Percentiles rank a stretch among this genome's conserved stretches.
phyloP scores from a whole-genome alignment of 2,329 filamentous ascomycete genomes.

The Apiospora malaysiana region DNA sequence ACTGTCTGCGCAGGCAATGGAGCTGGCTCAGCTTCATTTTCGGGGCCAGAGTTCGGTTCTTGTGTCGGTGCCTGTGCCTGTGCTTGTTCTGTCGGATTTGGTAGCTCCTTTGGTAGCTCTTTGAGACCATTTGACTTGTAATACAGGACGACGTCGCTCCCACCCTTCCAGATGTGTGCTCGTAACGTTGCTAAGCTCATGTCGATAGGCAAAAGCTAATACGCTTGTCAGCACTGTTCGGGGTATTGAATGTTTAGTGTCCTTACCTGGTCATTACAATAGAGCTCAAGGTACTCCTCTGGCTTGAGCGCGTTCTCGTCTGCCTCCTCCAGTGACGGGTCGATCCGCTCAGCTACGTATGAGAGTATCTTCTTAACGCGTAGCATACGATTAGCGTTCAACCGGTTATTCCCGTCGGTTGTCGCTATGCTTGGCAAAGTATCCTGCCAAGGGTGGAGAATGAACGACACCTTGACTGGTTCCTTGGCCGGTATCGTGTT shows the following conservation, averaged over 20 bases:
- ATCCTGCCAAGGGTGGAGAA: conserved; percentile 82
- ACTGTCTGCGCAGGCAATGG: neutral
- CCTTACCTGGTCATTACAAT: conserved; percentile 89
- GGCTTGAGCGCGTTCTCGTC: conserved; percentile 70
- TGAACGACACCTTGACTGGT: conserved; percentile 94
- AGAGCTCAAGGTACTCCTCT: conserved; percentile 93
- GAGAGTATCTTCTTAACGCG: conserved; percentile 91
- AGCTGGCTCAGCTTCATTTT: neutral
- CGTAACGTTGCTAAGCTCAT: conserved; percentile 96
- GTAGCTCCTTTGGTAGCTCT: conserved; percentile 52
- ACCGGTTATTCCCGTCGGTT: conserved; percentile 81
- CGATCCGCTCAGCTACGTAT: conserved; percentile 92
- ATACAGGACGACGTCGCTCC: conserved; percentile 87
- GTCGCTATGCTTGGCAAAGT: conserved; percentile 75
- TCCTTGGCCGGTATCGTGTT: conserved; percentile 87
- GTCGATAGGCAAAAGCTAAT: conserved; percentile 71
- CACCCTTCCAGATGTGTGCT: conserved; percentile 91
- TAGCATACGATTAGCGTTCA: conserved; percentile 97
- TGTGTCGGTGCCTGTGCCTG: neutral
- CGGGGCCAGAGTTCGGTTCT: neutral
- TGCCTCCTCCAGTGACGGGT: conserved; percentile 66
- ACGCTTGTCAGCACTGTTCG: conserved; percentile 29
- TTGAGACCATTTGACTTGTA: conserved; percentile 94
- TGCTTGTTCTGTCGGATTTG: conserved; percentile 26
- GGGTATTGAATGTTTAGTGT: neutral